phyloP scores from a whole-genome alignment of 164 flowering plant genomes.

The Santalum album region DNA sequence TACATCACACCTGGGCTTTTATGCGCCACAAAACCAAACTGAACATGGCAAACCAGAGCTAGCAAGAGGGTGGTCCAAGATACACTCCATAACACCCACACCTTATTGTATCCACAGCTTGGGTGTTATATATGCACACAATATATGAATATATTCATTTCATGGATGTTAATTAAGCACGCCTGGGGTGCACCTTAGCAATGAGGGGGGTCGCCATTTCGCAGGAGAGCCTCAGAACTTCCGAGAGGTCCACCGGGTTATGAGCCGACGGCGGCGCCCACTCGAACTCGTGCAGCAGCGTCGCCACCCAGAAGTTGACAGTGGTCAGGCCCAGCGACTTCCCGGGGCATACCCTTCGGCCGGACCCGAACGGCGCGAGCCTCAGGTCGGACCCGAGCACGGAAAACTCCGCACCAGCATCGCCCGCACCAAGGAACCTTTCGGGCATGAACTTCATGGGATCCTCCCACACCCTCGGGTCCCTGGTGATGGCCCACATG shows the following conservation, averaged over 20 bases:
- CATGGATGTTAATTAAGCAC: too few species aligned
- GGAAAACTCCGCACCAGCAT: conserved; percentile 28
- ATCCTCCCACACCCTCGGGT: conserved; percentile 48
- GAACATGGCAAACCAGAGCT: too few species aligned
- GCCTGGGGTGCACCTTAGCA: conserved; percentile 22
- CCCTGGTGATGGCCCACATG: conserved; percentile 84
- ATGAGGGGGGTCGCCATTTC: conserved; percentile 47
- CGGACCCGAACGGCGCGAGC: conserved; percentile 78
- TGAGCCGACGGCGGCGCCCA: conserved; percentile 27
- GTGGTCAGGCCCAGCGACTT: conserved; percentile 49
- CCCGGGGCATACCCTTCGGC: conserved; percentile 63
- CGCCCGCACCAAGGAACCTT: conserved; percentile 28
- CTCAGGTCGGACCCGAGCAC: conserved; percentile 56
- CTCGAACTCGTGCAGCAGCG: conserved; percentile 38
- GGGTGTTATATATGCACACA: too few species aligned
- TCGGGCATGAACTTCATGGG: conserved; percentile 50
- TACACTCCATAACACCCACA: too few species aligned
- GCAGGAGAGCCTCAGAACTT: conserved; percentile 42
- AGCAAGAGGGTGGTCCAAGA: too few species aligned
- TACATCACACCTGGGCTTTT: too few species aligned
- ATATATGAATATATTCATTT: too few species aligned
- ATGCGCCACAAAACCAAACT: too few species aligned
- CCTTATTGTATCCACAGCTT: too few species aligned
- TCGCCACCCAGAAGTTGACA: conserved; percentile 54
- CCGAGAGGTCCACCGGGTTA: conserved; percentile 37